Evolutionary conservation across 176 grass and related monocot genomes (phyloP).

Genomic region (Carex cristatella): DNA sequence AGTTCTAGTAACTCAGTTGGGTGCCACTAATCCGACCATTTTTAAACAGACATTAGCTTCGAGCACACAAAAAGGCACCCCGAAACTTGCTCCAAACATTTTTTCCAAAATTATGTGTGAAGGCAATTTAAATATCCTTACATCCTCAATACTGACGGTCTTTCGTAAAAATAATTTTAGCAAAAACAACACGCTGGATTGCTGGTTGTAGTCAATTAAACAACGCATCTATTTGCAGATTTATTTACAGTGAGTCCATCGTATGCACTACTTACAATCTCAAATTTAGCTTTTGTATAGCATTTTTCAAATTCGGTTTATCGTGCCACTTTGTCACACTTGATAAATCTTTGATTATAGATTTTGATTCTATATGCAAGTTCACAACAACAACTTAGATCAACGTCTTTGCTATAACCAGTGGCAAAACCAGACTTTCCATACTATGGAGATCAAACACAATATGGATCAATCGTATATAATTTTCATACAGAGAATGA

Average conservation of each 20-base stretch:
- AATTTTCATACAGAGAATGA: too few relatives aligned
- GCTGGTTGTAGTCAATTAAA: background rate
- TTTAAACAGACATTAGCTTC: background rate
- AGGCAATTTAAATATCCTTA: background rate
- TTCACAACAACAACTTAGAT: background rate
- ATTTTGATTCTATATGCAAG: background rate
- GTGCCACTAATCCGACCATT: background rate
- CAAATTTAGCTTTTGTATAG: background rate
- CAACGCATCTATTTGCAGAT: background rate
- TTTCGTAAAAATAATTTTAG: background rate
- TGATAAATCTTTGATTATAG: background rate
- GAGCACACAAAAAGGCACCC: background rate
- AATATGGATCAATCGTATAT: too few relatives aligned
- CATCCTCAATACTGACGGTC: background rate
- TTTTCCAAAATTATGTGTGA: conserved; percentile 6
- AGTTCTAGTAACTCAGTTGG: conserved; percentile 12
- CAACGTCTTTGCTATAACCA: too few relatives aligned
- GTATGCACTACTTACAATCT: background rate
- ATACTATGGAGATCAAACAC: too few relatives aligned
- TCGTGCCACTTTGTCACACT: background rate
- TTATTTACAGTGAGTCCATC: background rate
- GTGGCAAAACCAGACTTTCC: too few relatives aligned
- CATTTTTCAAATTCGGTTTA: background rate
- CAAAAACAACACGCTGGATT: background rate
- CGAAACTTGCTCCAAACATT: background rate